Evolutionary conservation across 1,284 basidiomycete species (phyloP).

Genomic region (Cerrena zonata): DNA sequence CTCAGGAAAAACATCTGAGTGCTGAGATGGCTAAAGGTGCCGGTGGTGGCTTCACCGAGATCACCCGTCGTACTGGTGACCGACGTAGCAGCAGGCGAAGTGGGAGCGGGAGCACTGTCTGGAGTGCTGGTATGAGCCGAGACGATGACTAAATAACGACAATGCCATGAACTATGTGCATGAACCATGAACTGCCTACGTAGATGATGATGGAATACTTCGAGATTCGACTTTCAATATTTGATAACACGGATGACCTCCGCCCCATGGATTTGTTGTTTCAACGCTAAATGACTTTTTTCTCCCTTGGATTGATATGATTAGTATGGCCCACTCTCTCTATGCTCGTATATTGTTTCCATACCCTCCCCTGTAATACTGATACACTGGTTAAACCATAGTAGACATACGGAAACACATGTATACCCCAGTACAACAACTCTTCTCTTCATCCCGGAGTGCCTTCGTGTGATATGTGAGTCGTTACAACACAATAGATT

Average conservation of each 20-base stretch:
- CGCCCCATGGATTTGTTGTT: neutral
- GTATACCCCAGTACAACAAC: neutral
- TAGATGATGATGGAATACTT: neutral
- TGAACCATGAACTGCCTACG: neutral
- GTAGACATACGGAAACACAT: neutral
- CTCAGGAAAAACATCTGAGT: slow-evolving; percentile 64
- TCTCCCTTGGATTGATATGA: neutral
- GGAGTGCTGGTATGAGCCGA: slow-evolving; percentile 74
- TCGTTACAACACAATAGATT: too few species aligned
- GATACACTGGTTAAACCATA: neutral
- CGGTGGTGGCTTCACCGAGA: slow-evolving; percentile 72
- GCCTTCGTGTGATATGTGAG: too few species aligned
- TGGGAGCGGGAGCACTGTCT: slow-evolving; percentile 71
- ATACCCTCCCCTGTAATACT: neutral
- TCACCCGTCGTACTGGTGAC: slow-evolving; percentile 41
- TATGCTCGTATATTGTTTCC: neutral
- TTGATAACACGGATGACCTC: neutral
- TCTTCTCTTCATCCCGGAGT: neutral
- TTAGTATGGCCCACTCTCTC: neutral
- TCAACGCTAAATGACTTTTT: neutral
- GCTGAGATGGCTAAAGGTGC: slow-evolving; percentile 71
- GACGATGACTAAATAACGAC: slow-evolving; percentile 47
- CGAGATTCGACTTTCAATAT: too few species aligned
- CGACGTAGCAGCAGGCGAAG: slow-evolving; percentile 52
- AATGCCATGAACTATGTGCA: too few species aligned